Evolutionary conservation across 169 alveolate genomes (phyloP).

Genomic region (Theileria annulata): DNA sequence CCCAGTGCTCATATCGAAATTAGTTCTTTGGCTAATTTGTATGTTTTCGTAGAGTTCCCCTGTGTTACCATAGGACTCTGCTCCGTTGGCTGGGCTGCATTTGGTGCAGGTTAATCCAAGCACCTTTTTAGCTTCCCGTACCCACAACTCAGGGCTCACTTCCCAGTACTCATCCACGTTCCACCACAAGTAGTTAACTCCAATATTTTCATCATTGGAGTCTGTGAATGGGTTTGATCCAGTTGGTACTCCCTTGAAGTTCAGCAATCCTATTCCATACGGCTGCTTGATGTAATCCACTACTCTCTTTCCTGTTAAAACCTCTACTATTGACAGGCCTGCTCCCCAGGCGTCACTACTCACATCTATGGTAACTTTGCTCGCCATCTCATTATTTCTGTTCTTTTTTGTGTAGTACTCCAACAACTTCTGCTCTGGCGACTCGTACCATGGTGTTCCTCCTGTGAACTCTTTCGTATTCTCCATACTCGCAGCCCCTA

Average conservation of each 20-base stretch:
- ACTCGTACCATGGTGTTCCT: constrained; percentile 87
- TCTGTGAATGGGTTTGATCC: constrained; percentile 13
- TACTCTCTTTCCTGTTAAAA: constrained; percentile 77
- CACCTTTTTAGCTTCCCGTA: constrained; percentile 30
- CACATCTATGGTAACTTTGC: constrained; percentile 72
- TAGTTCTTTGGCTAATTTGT: constrained; percentile 10
- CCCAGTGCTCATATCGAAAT: constrained; percentile 31
- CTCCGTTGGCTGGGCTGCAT: background rate
- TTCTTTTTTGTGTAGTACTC: constrained; percentile 82
- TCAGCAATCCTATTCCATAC: constrained; percentile 81
- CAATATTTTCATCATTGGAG: constrained; percentile 12
- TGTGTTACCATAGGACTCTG: background rate
- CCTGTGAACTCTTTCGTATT: constrained; percentile 84
- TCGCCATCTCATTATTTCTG: constrained; percentile 74
- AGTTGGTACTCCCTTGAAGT: constrained; percentile 72
- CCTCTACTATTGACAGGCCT: constrained; percentile 83
- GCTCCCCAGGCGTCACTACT: constrained; percentile 87
- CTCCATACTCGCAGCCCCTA: constrained; percentile 82
- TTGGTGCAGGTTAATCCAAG: constrained; percentile 39
- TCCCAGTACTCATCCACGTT: constrained; percentile 66
- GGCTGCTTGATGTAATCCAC: constrained; percentile 80
- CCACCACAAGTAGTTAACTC: constrained; percentile 60
- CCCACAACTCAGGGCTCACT: constrained; percentile 56
- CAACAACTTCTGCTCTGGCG: constrained; percentile 84
- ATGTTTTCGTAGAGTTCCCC: background rate